Percentiles rank a stretch among this genome's conserved stretches.
Conservation (phyloP, 176 grass and related monocot species). For the Canna indica region DNA sequence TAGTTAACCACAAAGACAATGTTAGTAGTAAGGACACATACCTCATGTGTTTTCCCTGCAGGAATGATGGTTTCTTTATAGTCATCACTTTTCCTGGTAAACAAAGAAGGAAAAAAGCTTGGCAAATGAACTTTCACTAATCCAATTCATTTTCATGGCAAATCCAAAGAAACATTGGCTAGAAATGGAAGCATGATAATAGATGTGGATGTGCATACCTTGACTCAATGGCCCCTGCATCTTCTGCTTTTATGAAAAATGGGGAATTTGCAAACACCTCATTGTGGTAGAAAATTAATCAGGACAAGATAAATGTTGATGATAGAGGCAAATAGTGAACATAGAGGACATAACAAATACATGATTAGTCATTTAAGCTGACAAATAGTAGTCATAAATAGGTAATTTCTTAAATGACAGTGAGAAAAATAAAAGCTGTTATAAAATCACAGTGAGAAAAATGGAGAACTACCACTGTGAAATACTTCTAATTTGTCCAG, state of each 20-base stretch:
- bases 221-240: no score
- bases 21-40: slow-evolving; percentile 21
- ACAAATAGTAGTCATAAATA: not conserved
- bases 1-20: not conserved
- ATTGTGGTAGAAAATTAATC: no score
- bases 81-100: slow-evolving; percentile 63
- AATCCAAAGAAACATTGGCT: not conserved
- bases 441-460: no score
- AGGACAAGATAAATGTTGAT: slow-evolving; percentile 2
- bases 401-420: not conserved
- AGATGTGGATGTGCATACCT: no score
- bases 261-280: no score
- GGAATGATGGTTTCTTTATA: slow-evolving; percentile 77
- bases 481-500: no score
- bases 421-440: not conserved
- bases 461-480: no score
- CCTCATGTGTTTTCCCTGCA: slow-evolving; percentile 92
- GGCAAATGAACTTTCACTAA: slow-evolving; percentile 2
- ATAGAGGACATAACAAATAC: not conserved
- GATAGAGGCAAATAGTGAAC: not conserved
- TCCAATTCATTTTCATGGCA: not conserved
- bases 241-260: no score
- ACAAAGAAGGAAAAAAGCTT: slow-evolving; percentile 19
- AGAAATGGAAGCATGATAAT: not conserved
- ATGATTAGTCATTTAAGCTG: not conserved